Evolutionary conservation across 345 rosid species (phyloP).

Genomic region (Arabis alpina): DNA sequence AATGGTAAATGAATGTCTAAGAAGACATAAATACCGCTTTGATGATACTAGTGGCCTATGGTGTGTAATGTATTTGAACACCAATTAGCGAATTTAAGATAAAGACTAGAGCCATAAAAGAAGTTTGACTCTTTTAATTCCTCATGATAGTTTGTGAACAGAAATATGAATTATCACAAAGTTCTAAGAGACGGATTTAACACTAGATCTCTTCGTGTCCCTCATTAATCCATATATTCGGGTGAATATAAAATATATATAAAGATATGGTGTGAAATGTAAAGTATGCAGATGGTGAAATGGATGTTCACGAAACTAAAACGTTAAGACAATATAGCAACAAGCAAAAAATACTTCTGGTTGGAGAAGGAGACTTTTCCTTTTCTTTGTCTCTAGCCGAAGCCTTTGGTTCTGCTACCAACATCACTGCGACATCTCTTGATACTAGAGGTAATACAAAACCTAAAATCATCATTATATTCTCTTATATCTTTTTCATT

Average conservation of each 20-base stretch:
- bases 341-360: constrained; percentile 1
- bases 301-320: not conserved
- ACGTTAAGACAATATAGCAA: not conserved
- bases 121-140: not conserved
- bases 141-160: too few relatives aligned
- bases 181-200: constrained; percentile 3
- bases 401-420: constrained; percentile 5
- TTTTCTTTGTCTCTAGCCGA: constrained; percentile 21
- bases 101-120: not conserved
- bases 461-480: not conserved
- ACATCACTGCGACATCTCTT: constrained; percentile 11
- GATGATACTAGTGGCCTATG: too few relatives aligned
- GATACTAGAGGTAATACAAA: constrained; percentile 16
- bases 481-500: not conserved
- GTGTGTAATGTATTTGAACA: too few relatives aligned
- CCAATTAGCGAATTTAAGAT: not conserved
- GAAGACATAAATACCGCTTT: too few relatives aligned
- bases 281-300: not conserved
- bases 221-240: not conserved
- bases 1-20: too few relatives aligned
- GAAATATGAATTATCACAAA: constrained; percentile 8
- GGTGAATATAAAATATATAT: not conserved
- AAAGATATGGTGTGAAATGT: not conserved
- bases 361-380: constrained; percentile 13
- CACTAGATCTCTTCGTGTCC: not conserved